Evolutionary conservation across 768 basidiomycete species (phyloP).

Genomic region (Mycena rebaudengoi): DNA sequence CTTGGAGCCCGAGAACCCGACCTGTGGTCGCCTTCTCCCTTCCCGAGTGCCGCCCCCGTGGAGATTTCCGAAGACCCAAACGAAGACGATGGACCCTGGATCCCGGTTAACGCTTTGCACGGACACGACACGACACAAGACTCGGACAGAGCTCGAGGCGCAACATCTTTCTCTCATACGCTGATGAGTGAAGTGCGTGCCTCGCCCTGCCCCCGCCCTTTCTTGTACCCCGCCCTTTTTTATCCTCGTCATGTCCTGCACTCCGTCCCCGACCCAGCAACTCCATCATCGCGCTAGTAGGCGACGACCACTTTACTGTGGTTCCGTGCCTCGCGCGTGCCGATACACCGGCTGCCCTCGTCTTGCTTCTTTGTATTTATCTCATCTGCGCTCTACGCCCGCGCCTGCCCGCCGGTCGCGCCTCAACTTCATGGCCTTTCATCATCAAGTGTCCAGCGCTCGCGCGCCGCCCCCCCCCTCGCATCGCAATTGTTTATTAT

Average conservation of each 20-base stretch:
- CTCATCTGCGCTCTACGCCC: slow-evolving; percentile 15
- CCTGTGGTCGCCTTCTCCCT: slow-evolving; percentile 50
- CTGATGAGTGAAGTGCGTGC: slow-evolving; percentile 58
- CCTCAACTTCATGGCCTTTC: slow-evolving; percentile 9
- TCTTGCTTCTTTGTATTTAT: slow-evolving; percentile 33
- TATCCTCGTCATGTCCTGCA: slow-evolving; percentile 47
- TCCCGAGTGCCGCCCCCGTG: slow-evolving; percentile 28
- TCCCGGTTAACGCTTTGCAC: slow-evolving; percentile 57
- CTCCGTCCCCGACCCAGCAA: slow-evolving; percentile 57
- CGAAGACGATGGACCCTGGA: slow-evolving; percentile 64
- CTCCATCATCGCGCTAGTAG: slow-evolving; percentile 67
- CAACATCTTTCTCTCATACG: slow-evolving; percentile 55
- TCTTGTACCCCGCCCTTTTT: slow-evolving; percentile 65
- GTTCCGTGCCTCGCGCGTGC: slow-evolving; percentile 82
- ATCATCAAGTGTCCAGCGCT: neutral
- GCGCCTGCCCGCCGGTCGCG: slow-evolving; percentile 7
- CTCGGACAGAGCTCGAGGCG: slow-evolving; percentile 65
- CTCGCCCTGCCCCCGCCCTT: slow-evolving; percentile 60
- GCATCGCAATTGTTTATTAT: slow-evolving; percentile 55
- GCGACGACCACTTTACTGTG: slow-evolving; percentile 86
- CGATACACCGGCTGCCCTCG: slow-evolving; percentile 75
- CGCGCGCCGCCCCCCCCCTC: slow-evolving; percentile 31
- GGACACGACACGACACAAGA: slow-evolving; percentile 79
- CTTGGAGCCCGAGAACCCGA: slow-evolving; percentile 41
- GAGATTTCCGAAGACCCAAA: slow-evolving; percentile 41